Evolutionary conservation across 2,329 filamentous ascomycete genomes (phyloP).

Genomic region (Aspergillus transmontanensis): DNA sequence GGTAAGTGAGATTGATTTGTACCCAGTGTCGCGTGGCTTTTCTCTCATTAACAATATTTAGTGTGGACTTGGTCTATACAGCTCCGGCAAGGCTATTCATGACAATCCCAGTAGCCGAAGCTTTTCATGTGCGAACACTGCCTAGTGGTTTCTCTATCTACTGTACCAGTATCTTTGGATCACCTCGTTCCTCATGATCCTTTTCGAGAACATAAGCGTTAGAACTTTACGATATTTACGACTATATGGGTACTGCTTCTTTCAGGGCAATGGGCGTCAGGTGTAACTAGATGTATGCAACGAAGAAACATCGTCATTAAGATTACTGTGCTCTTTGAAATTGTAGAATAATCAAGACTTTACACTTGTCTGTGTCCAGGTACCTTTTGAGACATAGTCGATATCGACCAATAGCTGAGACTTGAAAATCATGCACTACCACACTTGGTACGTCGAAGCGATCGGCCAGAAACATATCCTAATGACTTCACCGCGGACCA

Average conservation of each 20-base stretch:
- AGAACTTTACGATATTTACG: not conserved
- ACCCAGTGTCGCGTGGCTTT: not conserved
- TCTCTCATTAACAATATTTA: slow-evolving; percentile 11
- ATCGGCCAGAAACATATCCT: not conserved
- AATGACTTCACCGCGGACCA: not conserved
- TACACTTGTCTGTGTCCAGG: accelerated
- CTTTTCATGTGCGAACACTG: slow-evolving; percentile 33
- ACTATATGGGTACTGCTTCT: not conserved
- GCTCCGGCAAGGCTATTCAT: slow-evolving; percentile 32
- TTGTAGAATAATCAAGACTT: accelerated
- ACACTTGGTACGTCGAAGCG: not conserved
- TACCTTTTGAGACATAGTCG: too few relatives aligned
- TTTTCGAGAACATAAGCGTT: too few relatives aligned
- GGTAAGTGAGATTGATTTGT: not conserved
- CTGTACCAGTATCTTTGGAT: not conserved
- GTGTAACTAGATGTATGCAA: not conserved
- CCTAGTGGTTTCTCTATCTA: not conserved
- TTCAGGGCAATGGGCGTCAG: not conserved
- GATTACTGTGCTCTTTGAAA: accelerated
- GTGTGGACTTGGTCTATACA: slow-evolving; percentile 37
- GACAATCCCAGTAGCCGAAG: slow-evolving; percentile 28
- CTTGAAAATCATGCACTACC: not conserved
- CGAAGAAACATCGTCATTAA: not conserved
- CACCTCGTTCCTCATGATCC: not conserved
- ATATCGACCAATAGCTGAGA: too few relatives aligned